Evolutionary conservation across 345 rosid species (phyloP).

Genomic region (Gossypium sturtianum): DNA sequence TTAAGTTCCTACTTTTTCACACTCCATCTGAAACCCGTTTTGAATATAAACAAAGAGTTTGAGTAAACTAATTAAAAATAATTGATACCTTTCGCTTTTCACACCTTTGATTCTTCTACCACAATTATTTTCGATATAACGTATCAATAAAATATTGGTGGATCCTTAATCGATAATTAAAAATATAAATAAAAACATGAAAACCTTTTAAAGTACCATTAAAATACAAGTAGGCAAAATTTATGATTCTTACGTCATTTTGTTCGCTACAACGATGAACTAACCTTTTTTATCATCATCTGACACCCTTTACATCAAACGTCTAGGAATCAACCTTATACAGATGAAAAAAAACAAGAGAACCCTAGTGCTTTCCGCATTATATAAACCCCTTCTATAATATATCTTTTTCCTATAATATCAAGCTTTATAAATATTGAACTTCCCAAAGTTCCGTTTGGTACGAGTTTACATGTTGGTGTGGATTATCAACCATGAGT

Average conservation of each 20-base stretch:
- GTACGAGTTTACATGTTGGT: constrained; percentile 6
- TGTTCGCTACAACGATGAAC: neutral
- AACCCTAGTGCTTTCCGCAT: neutral
- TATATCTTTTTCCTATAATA: neutral
- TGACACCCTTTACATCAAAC: constrained; percentile 13
- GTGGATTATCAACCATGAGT: constrained; percentile 30
- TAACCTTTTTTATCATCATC: neutral
- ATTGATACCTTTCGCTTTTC: too few relatives aligned
- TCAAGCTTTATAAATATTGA: neutral
- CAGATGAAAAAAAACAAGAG: neutral
- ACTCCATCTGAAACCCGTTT: too few relatives aligned
- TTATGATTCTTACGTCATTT: neutral
- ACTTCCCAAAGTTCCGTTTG: constrained; percentile 10
- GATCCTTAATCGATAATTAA: too few relatives aligned
- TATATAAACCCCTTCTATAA: neutral
- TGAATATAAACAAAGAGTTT: too few relatives aligned
- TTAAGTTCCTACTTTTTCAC: too few relatives aligned
- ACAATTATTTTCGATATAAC: too few relatives aligned
- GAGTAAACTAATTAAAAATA: too few relatives aligned
- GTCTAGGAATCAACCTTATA: constrained; percentile 8
- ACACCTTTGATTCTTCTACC: too few relatives aligned
- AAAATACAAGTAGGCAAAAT: constrained; percentile 7
- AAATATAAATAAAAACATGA: too few relatives aligned
- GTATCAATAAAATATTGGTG: too few relatives aligned
- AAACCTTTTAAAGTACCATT: too few relatives aligned